Conservation (phyloP, 176 grass and related monocot genomes). For the Aegilops longissima region DNA sequence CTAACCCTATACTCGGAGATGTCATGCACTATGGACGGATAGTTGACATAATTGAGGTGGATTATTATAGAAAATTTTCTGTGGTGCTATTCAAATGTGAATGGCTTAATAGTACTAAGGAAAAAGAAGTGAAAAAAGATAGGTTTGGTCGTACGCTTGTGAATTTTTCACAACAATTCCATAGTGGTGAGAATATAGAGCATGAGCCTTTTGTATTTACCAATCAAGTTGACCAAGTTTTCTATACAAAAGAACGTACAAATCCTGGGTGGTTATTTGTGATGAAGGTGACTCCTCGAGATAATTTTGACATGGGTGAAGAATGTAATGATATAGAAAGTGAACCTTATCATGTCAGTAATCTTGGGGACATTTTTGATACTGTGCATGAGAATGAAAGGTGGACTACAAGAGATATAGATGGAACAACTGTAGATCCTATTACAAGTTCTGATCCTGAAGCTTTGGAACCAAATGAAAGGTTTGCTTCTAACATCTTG, state of each 20-base stretch:
- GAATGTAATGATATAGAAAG: slow-evolving; percentile 23
- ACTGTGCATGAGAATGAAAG: not conserved
- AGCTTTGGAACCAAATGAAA: not conserved
- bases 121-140: slow-evolving; percentile 5
- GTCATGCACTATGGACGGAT: slow-evolving; percentile 26
- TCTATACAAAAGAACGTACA: slow-evolving; percentile 10
- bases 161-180: slow-evolving; percentile 16
- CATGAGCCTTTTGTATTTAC: slow-evolving; percentile 22
- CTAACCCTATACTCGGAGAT: slow-evolving; percentile 21
- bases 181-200: not conserved
- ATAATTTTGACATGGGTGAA: slow-evolving; percentile 10
- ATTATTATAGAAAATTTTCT: not conserved
- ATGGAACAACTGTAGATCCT: not conserved
- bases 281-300: slow-evolving; percentile 6
- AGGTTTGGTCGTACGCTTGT: slow-evolving; percentile 20
- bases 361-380: not conserved
- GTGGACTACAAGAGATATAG: not conserved
- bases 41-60: slow-evolving; percentile 22
- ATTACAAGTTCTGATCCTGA: not conserved
- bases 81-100: slow-evolving; percentile 36
- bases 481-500: not conserved
- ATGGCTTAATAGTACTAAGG: slow-evolving; percentile 9
- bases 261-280: slow-evolving; percentile 12
- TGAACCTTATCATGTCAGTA: slow-evolving; percentile 1
- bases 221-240: slow-evolving; percentile 22